A percentile compares a stretch with the other conserved stretches of the same genome.
Conservation (phyloP, 805 yeast genomes). For the Yarrowia yakushimensis region DNA sequence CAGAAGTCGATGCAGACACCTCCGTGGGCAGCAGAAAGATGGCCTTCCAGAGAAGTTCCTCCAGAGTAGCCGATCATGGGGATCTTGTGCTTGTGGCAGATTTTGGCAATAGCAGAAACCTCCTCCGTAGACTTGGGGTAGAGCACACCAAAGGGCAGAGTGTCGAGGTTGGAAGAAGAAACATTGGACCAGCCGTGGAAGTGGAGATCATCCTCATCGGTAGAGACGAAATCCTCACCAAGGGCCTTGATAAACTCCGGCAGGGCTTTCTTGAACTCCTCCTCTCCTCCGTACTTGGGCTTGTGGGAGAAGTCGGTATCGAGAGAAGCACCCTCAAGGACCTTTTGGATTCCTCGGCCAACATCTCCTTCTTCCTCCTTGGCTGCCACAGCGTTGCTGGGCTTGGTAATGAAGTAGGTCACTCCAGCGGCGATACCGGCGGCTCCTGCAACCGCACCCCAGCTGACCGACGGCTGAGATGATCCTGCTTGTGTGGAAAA, state of each 20-base stretch:
- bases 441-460: conserved; percentile 16
- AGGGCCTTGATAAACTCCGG: conserved; percentile 47
- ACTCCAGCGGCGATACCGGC: conserved; percentile 16
- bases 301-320: conserved; percentile 13
- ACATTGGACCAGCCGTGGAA: conserved; percentile 36
- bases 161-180: conserved; percentile 34
- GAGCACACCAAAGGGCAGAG: conserved; percentile 51
- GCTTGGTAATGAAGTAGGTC: conserved; percentile 6
- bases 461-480: neutral
- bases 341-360: conserved; percentile 16
- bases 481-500: conserved; percentile 10
- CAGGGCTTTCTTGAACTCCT: conserved; percentile 47
- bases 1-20: conserved; percentile 61
- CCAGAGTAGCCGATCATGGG: conserved; percentile 81
- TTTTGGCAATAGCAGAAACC: conserved; percentile 58
- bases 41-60: conserved; percentile 81
- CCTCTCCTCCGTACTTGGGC: conserved; percentile 30
- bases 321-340: conserved; percentile 3
- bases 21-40: conserved; percentile 64
- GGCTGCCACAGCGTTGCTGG: neutral
- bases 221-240: conserved; percentile 49
- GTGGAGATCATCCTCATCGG: conserved; percentile 34
- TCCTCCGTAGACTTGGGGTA: conserved; percentile 65
- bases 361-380: neutral
- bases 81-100: conserved; percentile 56